Percentiles rank a stretch among this genome's conserved stretches.
Conservation (phyloP, 2,329 filamentous ascomycete genomes). For the Monosporascus ibericus region DNA sequence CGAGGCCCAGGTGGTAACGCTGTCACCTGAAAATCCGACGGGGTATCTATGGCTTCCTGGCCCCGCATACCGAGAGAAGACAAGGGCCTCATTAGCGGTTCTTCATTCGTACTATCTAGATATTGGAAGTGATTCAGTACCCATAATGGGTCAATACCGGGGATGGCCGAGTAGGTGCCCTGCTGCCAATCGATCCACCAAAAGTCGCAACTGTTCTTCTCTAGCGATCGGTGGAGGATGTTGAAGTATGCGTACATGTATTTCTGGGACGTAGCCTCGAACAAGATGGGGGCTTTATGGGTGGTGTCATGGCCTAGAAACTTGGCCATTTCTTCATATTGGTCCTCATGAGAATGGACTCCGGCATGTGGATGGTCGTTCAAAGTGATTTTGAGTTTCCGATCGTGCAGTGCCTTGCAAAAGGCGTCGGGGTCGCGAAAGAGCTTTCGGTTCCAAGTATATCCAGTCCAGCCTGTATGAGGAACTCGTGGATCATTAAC, state of each 20-base stretch:
- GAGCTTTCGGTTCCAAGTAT: slow-evolving; percentile 54
- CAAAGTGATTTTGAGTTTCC: slow-evolving; percentile 47
- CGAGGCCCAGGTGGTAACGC: slow-evolving; percentile 52
- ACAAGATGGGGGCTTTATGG: slow-evolving; percentile 43
- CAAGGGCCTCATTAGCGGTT: slow-evolving; percentile 34
- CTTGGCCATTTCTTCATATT: slow-evolving; percentile 48
- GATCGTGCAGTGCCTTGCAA: slow-evolving; percentile 41
- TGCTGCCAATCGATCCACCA: slow-evolving; percentile 69
- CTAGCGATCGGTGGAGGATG: slow-evolving; percentile 49
- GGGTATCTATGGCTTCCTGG: slow-evolving; percentile 60
- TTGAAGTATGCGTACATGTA: slow-evolving; percentile 55
- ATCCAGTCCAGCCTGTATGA: slow-evolving; percentile 53
- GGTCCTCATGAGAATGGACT: slow-evolving; percentile 48
- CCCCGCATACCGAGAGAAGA: slow-evolving; percentile 57
- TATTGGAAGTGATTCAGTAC: slow-evolving; percentile 61
- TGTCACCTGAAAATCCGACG: slow-evolving; percentile 59
- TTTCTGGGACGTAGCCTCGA: slow-evolving; percentile 46
- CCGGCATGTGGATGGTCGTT: slow-evolving; percentile 60
- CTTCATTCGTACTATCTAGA: slow-evolving; percentile 41
- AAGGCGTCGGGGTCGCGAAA: slow-evolving; percentile 52
- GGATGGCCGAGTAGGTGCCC: slow-evolving; percentile 46
- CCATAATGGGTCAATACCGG: slow-evolving; percentile 58
- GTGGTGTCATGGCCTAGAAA: slow-evolving; percentile 45
- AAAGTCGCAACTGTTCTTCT: slow-evolving; percentile 53
- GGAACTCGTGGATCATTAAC: slow-evolving; percentile 40